Evolutionary conservation across 305 asterid genomes (phyloP), one percentile per base, ranked within the genome.

Genomic region (Solanum hybrid): DNA sequence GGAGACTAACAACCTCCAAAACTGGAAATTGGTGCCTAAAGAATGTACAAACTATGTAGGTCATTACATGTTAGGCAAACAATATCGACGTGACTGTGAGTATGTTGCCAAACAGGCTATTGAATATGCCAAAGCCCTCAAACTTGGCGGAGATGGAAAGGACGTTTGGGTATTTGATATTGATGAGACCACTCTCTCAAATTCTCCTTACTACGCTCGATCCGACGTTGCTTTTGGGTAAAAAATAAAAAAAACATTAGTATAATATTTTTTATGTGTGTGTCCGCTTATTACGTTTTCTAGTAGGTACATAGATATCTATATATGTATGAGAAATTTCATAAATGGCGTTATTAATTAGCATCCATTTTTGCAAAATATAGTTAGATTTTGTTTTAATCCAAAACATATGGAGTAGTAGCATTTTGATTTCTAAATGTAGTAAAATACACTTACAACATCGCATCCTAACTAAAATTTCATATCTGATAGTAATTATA

Each of bases 171-270:
- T 96, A 9, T 95, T 95, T 76, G 96, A 95, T 82, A 90, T 95
- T 36, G 97, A 95, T 22, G 97, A 95, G 36, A 95, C 96, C 14
- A 26, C 94, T 2, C 95, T 95, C n/a, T 94, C 96, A 3, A 94
- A 95, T 81, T 0, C 87, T 0, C 96, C 95, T 17, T 95, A 92
- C 34, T 93, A 80, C 34, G 94, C 94, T 81, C 92, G 93, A 38
- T 29, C 91, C 0, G 94, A 94, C 29, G 95, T 94, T 75, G 93
- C 46, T 80, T 95, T 93, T 76, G 95, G 95, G 96, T 93, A 92
- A 27, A 51, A 13, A 14, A 14, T 22, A 4, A 86, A 12, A 86
- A 12, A 22, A 20, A 7, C 10, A 37, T 42, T 42, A 80, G 10
- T 9, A 36, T 73, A 11, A 1, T 46, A 29, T 0, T 29, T 29